These are phyloP conservation scores for Aureobasidium lini DNA, from an alignment of 2,329 filamentous ascomycete genomes.

Conservation along the genomic window DNA sequence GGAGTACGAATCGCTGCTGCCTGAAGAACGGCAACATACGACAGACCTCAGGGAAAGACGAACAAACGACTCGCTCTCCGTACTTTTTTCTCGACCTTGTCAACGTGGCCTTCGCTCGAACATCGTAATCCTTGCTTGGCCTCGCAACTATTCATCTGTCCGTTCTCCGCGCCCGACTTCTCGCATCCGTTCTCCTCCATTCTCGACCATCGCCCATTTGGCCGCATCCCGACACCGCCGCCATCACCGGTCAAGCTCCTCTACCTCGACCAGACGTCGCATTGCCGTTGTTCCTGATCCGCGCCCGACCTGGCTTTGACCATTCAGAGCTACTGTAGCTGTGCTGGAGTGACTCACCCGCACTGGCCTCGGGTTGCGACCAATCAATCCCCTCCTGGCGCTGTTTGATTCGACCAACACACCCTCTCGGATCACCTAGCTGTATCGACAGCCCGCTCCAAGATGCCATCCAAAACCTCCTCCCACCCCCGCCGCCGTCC, in stretches of 20 bases:
- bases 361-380: not conserved
- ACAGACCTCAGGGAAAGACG: not conserved
- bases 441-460: not conserved
- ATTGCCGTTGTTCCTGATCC: not conserved
- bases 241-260: constrained; percentile 2
- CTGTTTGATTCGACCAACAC: constrained; percentile 6
- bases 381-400: not conserved
- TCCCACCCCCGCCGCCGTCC: constrained; percentile 11
- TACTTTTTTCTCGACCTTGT: not conserved
- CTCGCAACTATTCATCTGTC: constrained; percentile 3
- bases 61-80: not conserved
- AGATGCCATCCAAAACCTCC: constrained; percentile 7
- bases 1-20: constrained; percentile 7
- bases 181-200: constrained; percentile 2
- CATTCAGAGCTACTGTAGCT: not conserved
- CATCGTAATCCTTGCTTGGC: constrained; percentile 7
- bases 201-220: not conserved
- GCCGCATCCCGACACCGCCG: constrained; percentile 10
- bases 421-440: not conserved
- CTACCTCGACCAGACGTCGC: not conserved
- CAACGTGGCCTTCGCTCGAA: constrained; percentile 4
- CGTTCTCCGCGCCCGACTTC: not conserved
- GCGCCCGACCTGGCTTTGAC: not conserved
- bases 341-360: constrained; percentile 3
- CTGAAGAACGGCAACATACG: not conserved